Evolutionary conservation across 305 asterid species (phyloP).

Genomic region (Ajuga reptans): DNA sequence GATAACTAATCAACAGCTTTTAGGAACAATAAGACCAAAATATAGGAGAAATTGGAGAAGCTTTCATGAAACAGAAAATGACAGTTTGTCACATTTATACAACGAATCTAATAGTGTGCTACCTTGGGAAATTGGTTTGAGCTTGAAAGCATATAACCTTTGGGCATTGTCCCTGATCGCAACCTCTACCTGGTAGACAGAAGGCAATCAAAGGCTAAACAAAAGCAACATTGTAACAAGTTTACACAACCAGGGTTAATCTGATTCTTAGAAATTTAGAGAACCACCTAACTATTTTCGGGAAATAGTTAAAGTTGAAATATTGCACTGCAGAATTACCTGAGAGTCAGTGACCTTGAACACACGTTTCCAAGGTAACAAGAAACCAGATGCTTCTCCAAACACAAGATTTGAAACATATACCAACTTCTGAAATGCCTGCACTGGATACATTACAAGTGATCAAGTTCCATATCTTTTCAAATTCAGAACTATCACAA

Average conservation of each 20-base stretch:
- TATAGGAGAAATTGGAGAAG: conserved; percentile 11
- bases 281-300: background rate
- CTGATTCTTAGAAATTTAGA: background rate
- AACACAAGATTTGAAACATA: conserved; percentile 92
- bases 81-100: background rate
- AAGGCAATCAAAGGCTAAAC: conserved; percentile 11
- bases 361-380: conserved; percentile 98
- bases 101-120: conserved; percentile 20
- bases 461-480: conserved; percentile 47
- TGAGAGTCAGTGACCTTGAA: conserved; percentile 88
- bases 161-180: conserved; percentile 92
- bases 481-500: conserved; percentile 13
- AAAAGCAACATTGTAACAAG: conserved; percentile 4
- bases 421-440: conserved; percentile 98
- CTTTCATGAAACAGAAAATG: conserved; percentile 11
- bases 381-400: conserved; percentile 87
- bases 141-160: conserved; percentile 65
- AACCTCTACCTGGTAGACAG: conserved; percentile 69
- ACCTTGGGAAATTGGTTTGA: conserved; percentile 60
- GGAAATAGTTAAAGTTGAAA: conserved; percentile 5
- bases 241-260: background rate
- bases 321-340: conserved; percentile 37
- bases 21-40: background rate
- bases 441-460: conserved; percentile 52
- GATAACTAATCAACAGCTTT: background rate